Evolutionary conservation across 225 moss, liverwort and hornwort species (phyloP).

Genomic region (Bryum argenteum): DNA sequence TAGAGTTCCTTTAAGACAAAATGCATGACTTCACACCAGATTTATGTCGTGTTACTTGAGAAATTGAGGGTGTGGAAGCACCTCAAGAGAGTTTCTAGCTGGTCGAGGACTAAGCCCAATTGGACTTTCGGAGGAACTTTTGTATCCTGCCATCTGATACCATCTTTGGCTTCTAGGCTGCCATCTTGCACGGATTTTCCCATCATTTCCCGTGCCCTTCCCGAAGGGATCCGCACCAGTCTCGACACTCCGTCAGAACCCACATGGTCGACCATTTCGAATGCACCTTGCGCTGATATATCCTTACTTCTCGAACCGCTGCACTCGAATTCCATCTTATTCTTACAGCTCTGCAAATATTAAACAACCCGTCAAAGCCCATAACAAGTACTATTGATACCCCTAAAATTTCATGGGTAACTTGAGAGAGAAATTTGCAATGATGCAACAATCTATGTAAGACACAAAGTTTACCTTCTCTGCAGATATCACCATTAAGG

Average conservation of each 20-base stretch:
- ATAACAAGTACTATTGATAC: conserved; percentile 9
- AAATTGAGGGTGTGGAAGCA: conserved; percentile 26
- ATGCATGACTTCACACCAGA: neutral
- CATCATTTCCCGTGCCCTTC: conserved; percentile 76
- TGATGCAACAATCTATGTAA: conserved; percentile 19
- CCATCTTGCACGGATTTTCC: conserved; percentile 95
- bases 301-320: conserved; percentile 78
- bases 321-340: conserved; percentile 76
- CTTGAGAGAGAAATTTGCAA: conserved; percentile 9
- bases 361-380: conserved; percentile 19
- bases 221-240: conserved; percentile 86
- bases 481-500: conserved; percentile 81
- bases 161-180: conserved; percentile 89
- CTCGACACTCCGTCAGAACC: conserved; percentile 83
- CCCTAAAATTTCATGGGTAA: neutral
- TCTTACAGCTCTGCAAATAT: conserved; percentile 68
- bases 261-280: conserved; percentile 71
- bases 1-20: neutral
- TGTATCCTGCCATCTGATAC: conserved; percentile 93
- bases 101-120: conserved; percentile 82
- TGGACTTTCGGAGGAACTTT: conserved; percentile 84
- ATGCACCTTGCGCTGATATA: conserved; percentile 53
- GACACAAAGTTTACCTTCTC: conserved; percentile 63
- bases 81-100: conserved; percentile 86
- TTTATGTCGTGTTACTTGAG: neutral